Evolutionary conservation across 1,284 basidiomycete species (phyloP).

Genomic region (Malassezia equina): DNA sequence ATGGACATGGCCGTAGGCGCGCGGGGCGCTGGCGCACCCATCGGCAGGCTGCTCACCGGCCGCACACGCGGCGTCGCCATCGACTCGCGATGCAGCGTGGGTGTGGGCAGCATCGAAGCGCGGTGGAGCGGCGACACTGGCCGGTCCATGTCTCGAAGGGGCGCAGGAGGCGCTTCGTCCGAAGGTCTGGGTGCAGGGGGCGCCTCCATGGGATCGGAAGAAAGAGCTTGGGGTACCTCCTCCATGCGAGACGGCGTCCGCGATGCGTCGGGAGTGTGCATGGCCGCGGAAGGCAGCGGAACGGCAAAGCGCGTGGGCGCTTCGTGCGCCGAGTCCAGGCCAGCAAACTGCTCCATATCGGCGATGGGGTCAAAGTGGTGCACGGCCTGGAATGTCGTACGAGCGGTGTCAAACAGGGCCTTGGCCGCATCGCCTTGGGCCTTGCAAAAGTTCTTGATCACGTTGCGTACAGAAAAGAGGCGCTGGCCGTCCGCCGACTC

Average conservation of each 20-base stretch:
- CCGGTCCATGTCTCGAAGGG: not conserved
- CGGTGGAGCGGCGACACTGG: not conserved
- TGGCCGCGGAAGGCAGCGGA: not conserved
- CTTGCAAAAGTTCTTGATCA: conserved; percentile 34
- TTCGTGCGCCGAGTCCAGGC: not conserved
- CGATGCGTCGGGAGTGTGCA: not conserved
- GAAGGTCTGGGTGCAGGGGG: not conserved
- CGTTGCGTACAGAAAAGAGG: conserved; percentile 37
- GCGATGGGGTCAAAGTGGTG: conserved; percentile 32
- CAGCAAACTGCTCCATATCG: conserved; percentile 34
- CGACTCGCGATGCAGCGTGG: not conserved
- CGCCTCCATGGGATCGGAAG: not conserved
- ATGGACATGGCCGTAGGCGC: not conserved
- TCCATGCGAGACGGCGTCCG: not conserved
- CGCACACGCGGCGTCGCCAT: not conserved
- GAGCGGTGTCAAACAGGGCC: conserved; percentile 30
- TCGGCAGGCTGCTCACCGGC: not conserved
- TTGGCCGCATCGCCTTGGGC: conserved; percentile 37
- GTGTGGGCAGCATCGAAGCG: not conserved
- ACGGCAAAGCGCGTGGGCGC: not conserved
- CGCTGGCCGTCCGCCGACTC: conserved; percentile 38
- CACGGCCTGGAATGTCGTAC: conserved; percentile 35
- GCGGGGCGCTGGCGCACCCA: not conserved
- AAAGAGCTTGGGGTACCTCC: not conserved
- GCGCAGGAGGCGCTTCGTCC: conserved; percentile 1